Conservation (phyloP, 768 basidiomycete species). For the Phylloporus sp. region DNA sequence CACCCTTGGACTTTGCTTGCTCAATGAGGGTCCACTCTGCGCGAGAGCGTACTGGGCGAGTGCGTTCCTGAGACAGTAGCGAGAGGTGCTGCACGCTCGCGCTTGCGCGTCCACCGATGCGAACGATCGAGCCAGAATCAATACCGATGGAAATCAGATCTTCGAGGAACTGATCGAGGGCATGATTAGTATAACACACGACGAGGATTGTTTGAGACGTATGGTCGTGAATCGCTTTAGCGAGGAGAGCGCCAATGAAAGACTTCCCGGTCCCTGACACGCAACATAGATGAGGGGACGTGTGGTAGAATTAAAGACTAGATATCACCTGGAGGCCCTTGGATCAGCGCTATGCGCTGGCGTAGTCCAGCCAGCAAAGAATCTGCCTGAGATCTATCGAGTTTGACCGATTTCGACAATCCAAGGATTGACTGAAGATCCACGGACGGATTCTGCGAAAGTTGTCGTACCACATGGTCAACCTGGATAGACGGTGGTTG, state of each 20-base stretch:
- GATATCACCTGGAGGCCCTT: constrained; percentile 63
- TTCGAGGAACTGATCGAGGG: constrained; percentile 64
- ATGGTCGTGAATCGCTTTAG: constrained; percentile 51
- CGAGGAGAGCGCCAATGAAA: constrained; percentile 63
- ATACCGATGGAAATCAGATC: constrained; percentile 60
- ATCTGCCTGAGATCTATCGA: constrained; percentile 48
- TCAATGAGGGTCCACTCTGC: constrained; percentile 42
- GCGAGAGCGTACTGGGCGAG: constrained; percentile 20
- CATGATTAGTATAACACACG: constrained; percentile 72
- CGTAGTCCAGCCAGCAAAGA: constrained; percentile 50
- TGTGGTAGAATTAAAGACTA: background rate
- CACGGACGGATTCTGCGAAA: constrained; percentile 29
- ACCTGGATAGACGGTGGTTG: constrained; percentile 3
- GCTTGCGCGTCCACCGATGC: constrained; percentile 55
- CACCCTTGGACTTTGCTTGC: constrained; percentile 26
- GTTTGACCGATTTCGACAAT: constrained; percentile 35
- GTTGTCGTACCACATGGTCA: constrained; percentile 22
- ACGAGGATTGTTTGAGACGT: constrained; percentile 53
- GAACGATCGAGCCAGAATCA: constrained; percentile 42
- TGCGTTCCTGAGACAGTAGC: constrained; percentile 37
- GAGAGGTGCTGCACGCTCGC: constrained; percentile 42
- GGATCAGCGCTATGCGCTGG: constrained; percentile 56
- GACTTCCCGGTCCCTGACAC: constrained; percentile 66
- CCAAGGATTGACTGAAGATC: constrained; percentile 40
- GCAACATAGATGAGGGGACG: background rate